Conservation (phyloP, 768 basidiomycete genomes). For the Boletales sp. region DNA sequence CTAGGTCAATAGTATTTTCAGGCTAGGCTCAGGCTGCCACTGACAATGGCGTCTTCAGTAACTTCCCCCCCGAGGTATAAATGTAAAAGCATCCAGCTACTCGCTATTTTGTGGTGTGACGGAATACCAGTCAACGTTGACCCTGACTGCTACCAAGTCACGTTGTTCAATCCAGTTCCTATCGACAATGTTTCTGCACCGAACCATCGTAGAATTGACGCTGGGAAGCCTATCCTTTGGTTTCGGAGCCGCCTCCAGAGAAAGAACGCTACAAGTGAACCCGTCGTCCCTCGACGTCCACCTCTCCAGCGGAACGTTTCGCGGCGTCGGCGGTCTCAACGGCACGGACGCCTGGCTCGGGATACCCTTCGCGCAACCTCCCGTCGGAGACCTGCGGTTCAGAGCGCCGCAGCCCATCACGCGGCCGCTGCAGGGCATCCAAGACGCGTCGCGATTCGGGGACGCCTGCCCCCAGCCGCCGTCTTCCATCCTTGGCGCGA, state of each 20-base stretch:
- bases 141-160: too few relatives aligned
- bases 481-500: constrained; percentile 35
- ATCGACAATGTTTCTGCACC: too few relatives aligned
- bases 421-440: constrained; percentile 25
- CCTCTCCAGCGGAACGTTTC: constrained; percentile 44
- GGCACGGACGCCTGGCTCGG: constrained; percentile 58
- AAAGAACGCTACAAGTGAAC: background rate
- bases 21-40: too few relatives aligned
- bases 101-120: too few relatives aligned
- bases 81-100: too few relatives aligned
- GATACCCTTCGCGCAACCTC: constrained; percentile 57
- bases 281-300: constrained; percentile 29
- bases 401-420: constrained; percentile 47
- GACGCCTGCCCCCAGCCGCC: constrained; percentile 54
- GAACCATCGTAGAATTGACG: background rate
- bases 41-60: too few relatives aligned
- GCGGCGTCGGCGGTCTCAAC: constrained; percentile 39
- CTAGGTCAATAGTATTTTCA: too few relatives aligned
- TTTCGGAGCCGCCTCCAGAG: background rate
- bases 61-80: too few relatives aligned
- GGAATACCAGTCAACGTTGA: too few relatives aligned
- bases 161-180: too few relatives aligned
- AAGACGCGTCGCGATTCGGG: constrained; percentile 47
- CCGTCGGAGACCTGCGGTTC: constrained; percentile 54
- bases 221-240: background rate